phyloP scores from a whole-genome alignment of 352 stramenopile species.

The Globisporangium iwayamae region DNA sequence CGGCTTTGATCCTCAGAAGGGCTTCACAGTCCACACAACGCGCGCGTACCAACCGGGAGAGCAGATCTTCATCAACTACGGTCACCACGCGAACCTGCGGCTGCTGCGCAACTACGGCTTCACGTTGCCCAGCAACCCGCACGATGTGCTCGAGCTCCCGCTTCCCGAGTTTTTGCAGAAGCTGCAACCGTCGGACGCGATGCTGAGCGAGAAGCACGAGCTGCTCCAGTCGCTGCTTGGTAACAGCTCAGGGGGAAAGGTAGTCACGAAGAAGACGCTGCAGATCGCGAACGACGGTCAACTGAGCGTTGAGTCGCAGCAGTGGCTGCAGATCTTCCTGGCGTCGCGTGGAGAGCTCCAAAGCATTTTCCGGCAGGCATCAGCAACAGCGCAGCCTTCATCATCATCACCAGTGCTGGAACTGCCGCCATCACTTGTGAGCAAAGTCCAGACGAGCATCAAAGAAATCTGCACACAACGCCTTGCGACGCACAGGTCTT shows the following conservation, averaged over 20 bases:
- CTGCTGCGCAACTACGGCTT: conserved; percentile 84
- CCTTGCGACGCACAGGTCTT: conserved; percentile 20
- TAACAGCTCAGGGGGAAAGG: background rate
- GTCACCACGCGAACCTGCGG: conserved; percentile 56
- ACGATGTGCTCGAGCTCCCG: conserved; percentile 38
- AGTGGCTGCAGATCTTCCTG: conserved; percentile 56
- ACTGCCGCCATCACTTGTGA: conserved; percentile 26
- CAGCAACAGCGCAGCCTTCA: conserved; percentile 7
- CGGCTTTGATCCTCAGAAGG: conserved; percentile 47
- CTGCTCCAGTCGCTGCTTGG: conserved; percentile 29
- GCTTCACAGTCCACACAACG: conserved; percentile 63
- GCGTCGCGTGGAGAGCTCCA: conserved; percentile 41
- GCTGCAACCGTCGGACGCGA: conserved; percentile 23
- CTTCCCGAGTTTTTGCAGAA: conserved; percentile 38
- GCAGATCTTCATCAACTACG: conserved; percentile 84
- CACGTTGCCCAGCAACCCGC: conserved; percentile 34
- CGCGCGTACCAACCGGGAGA: conserved; percentile 51
- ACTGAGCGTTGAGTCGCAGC: conserved; percentile 29
- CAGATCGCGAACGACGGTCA: conserved; percentile 28
- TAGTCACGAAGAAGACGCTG: conserved; percentile 27
- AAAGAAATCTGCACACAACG: conserved; percentile 7
- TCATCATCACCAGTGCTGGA: conserved; percentile 12
- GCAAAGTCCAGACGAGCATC: conserved; percentile 19
- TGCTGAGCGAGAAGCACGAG: conserved; percentile 30
- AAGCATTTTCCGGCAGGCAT: conserved; percentile 32